Base-by-base conservation (phyloP, 2,329 filamentous ascomycete genomes). In the Pezicula carpinea region DNA sequence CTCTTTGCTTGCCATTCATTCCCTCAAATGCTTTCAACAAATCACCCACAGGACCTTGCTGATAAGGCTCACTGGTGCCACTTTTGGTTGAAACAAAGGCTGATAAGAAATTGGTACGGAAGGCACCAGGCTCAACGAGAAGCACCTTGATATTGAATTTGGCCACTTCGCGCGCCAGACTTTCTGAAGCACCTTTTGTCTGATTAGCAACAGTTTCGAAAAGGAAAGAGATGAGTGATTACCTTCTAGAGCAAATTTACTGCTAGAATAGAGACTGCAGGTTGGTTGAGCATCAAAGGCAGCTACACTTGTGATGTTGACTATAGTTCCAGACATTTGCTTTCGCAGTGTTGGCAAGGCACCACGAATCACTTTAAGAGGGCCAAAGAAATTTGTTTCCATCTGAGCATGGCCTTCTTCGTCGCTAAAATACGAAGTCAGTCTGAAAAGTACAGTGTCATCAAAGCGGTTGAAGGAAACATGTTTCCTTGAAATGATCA, bases 341-440 rank as follows among this genome's bases (percentile, higher is more conserved):
- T 59, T 54, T 15, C 75, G 68, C 56, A 79, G 64, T 15, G 64
- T 58, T 0, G 74, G 74, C 0, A 77, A 59, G 11, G 71, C 67
- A 0, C 72, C 72, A 8, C 71, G 69, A 23, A 69, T 66, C 0
- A 75, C 67, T 48, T 72, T 75, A 41, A 77, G 59, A 10, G 65
- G 61, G 4, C 75, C 76, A 50, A 78, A 74, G 39, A 80, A 74
- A 47, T 80, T 80, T 21, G 74, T 75, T 59, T 73, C 69, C 58
- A 77, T 77, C 23, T 51, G 48, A 15, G 41, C 32, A 5, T 29
- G 41, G 22, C 21, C 23, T 46, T 53, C 45, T 21, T 43, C 38
- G 6, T 47, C 44, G 18, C 34, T 46, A 13, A 32, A 10, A 18
- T 13, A 11, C 15, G 31, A 8, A 19, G 22, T 6, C 17, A 34